Base-by-base conservation (phyloP, 2,329 filamentous ascomycete species). In the Penicillium sp. region DNA sequence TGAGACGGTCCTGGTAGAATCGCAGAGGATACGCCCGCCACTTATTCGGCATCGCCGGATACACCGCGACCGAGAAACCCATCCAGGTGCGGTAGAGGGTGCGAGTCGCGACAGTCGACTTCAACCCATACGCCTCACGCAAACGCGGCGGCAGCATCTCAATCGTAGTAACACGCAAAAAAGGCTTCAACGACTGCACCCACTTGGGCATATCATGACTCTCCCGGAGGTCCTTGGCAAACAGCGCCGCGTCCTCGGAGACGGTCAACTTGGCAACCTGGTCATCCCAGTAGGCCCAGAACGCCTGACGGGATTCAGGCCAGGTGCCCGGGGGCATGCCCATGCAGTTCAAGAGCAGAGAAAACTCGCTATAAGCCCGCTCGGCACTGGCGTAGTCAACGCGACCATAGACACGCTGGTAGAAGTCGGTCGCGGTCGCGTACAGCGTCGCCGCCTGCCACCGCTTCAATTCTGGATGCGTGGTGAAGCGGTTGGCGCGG, bases 231-330 rank as follows among this genome's bases (percentile, higher is more conserved):
- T 65, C 63, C 45, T 63, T 53, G 0, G 64, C 67, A 19, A 69
- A 63, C 8, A 54, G 50, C 12, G 64, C 63, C 10, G 64, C 64
- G 29, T 66, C 59, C 0, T 53, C 51, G 1, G 64, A 64, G 4
- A 69, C 66, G 4, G 52, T 56, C 41, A 69, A 39, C 25, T 56
- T 50, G 13, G 57, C 50, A 16, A 70, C 52, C 49, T 64, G 63
- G 8, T 62, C 58, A 27, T 69, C 67, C 67, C 67, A 70, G 51
- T 66, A 70, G n/a, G 48, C 55, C 67, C 67, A 70, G 41, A 70
- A 70, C 1, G 56, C 62, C 34, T 59, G 54, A 6, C 67, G 64
- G 6, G 61, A 57, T 5, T 59, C 48, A 2, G 67, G 67, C 67
- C 67, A 69, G 5, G 54, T 54, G 1, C 60, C 63, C 0, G 55